Evolutionary conservation across 768 basidiomycete species (phyloP).

Genomic region (Dendrothele bispora): DNA sequence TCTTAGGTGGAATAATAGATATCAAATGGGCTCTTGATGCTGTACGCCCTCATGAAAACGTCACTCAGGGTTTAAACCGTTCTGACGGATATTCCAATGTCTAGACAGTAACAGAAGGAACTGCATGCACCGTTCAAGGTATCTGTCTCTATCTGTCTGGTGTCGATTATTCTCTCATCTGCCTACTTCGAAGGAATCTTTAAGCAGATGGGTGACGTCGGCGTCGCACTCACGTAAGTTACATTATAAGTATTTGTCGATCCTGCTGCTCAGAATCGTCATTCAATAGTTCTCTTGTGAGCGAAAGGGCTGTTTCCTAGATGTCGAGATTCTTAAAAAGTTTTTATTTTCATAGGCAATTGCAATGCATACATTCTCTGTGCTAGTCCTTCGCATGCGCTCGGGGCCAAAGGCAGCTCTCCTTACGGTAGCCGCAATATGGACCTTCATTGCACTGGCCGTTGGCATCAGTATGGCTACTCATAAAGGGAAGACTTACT

Average conservation of each 20-base stretch:
- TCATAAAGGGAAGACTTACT: conserved; percentile 32
- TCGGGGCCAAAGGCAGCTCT: conserved; percentile 25
- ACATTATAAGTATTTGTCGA: not conserved
- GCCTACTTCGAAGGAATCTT: conserved; percentile 24
- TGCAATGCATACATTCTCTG: conserved; percentile 38
- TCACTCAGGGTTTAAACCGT: not conserved
- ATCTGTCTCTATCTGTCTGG: not conserved
- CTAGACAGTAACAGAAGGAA: conserved; percentile 29
- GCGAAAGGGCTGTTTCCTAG: not conserved
- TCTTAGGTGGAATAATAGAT: conserved; percentile 37
- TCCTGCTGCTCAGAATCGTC: conserved; percentile 1
- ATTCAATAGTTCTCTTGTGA: too few species aligned
- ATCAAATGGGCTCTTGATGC: conserved; percentile 31
- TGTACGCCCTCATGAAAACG: conserved; percentile 21
- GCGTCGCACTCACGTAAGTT: conserved; percentile 38
- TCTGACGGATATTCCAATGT: not conserved
- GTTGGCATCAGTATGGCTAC: conserved; percentile 29
- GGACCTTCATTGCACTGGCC: conserved; percentile 33
- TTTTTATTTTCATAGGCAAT: conserved; percentile 21
- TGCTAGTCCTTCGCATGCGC: conserved; percentile 33
- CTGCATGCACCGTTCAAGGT: conserved; percentile 36
- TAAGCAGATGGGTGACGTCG: conserved; percentile 40
- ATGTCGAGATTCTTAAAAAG: not conserved
- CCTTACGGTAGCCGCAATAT: conserved; percentile 30
- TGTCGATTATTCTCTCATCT: not conserved